These are phyloP conservation scores for Tulasnella sp. DNA, from an alignment of 768 basidiomycete species.

Conservation along the genomic window DNA sequence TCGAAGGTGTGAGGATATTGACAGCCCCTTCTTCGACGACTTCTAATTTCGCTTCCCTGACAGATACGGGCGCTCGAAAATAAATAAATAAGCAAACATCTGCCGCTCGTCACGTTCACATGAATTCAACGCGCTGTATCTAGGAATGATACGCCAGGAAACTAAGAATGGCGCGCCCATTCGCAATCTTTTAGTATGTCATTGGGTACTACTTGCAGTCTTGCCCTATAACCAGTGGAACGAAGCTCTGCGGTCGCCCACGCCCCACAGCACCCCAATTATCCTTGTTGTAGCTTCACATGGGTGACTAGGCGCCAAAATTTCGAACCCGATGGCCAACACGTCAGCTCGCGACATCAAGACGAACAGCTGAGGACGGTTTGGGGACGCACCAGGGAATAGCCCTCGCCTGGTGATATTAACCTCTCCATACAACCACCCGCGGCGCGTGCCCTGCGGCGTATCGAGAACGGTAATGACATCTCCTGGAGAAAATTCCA, in stretches of 20 bases:
- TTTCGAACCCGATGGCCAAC: neutral
- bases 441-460: neutral
- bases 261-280: neutral
- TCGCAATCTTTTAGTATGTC: no score
- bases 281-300: neutral
- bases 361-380: neutral
- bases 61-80: no score
- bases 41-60: no score
- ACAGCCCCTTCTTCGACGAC: no score
- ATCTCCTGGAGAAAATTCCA: neutral
- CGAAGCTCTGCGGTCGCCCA: neutral
- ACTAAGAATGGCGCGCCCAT: no score
- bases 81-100: no score
- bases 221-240: no score
- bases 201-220: no score
- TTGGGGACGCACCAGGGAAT: neutral
- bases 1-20: no score
- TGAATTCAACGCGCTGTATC: no score
- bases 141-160: no score
- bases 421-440: neutral
- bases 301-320: neutral
- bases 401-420: neutral
- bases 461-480: neutral
- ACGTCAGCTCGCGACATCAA: neutral
- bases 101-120: no score